Evolutionary conservation across 1,284 basidiomycete genomes (phyloP), one percentile per base, ranked within the genome.

Genomic region (Cryptococcus sp.): DNA sequence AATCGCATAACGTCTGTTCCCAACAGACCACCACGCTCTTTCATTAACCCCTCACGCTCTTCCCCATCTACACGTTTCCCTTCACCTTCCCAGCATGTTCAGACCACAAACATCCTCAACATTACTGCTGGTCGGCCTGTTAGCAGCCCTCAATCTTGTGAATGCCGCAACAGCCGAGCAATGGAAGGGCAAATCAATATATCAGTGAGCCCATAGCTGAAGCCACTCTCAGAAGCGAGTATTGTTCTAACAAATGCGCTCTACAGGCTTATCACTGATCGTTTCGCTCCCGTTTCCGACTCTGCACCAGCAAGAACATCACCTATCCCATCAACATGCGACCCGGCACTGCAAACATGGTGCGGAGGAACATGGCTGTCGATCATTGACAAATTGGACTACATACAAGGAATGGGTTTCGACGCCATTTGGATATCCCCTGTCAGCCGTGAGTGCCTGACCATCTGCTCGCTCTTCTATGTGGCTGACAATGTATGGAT

Each of bases 301-400:
- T 79, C 83, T 0, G 81, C 84, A 59, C 77, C 80, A 10, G 83
- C 79, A 45, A 65, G 73, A 25, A 80, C 82, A 37, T 66, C 65
- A 1, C 68, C 69, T 20, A 26, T 76, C 16, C 73, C 74, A 3
- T 45, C 53, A 20, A 63, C 52, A 15, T 74, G 72, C 50, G 64
- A 74, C 50, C 63, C 65, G 6, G 52, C 39, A 22, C 49, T 58
- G 7, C 71, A 72, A 52, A 76, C 72, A 52, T 62, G 85, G 82
- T 89, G 89, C 64, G 88, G 88, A 22, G 88, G 89, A 5, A 88
- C 85, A 13, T 91, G 88, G 87, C 83, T 85, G 54, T 86, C 86
- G 2, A 85, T 89, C 66, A 83, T 82, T 55, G 81, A 84, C 64
- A 88, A 89, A 72, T 80, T 91, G 47, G 87, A 89, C 74, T 90